Base-by-base conservation (phyloP, 2,329 filamentous ascomycete species). In the Microsporum canis region DNA sequence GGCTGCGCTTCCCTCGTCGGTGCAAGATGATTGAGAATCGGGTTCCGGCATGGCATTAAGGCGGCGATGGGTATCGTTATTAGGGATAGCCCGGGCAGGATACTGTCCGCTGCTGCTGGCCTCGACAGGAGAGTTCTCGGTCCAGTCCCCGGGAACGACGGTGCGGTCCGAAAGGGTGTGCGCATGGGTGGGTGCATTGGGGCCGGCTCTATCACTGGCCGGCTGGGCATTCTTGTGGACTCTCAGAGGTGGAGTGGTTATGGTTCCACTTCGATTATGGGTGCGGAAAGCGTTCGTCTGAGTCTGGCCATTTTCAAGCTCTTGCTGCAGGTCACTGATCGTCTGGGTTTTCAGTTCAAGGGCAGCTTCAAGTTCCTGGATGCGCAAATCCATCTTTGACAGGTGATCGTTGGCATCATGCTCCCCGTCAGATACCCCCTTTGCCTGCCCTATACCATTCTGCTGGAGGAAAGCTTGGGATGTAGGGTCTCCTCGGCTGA, bases 301-400 rank as follows among this genome's bases (percentile, higher is more conserved):
- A 51, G 68, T 47, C 58, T 71, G 72, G 55, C 71, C 62, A 59
- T 71, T 71, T 61, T 72, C 88, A 5, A 95, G 74, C 72, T 96
- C 88, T 23, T 86, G 85, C 76, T 96, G 89, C 5, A 96, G 80
- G 70, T 96, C 90, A 66, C 91, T 88, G 72, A 96, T 91, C 43
- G 87, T 82, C 63, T 74, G 79, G 17, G 77, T 82, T 75, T 94
- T 95, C 67, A 80, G 82, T 61, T 94, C 87, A 0, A 92, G 77
- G 2, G 88, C 77, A 6, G 80, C 80, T 65, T 89, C 88, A 5
- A 96, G 80, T 67, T 95, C 89, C 59, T 86, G 81, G 43, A 96
- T 83, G 68, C 94, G 90, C 62, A 85, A 82, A 72, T 96, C 90
- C 36, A 95, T 79, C 62, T 87, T 86, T 5, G 79, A 77, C 39